A percentile compares a stretch with the other conserved stretches of the same genome.
These are phyloP conservation scores for Yamadazyma laniorum DNA, from an alignment of 805 yeast species.

Conservation along the genomic window DNA sequence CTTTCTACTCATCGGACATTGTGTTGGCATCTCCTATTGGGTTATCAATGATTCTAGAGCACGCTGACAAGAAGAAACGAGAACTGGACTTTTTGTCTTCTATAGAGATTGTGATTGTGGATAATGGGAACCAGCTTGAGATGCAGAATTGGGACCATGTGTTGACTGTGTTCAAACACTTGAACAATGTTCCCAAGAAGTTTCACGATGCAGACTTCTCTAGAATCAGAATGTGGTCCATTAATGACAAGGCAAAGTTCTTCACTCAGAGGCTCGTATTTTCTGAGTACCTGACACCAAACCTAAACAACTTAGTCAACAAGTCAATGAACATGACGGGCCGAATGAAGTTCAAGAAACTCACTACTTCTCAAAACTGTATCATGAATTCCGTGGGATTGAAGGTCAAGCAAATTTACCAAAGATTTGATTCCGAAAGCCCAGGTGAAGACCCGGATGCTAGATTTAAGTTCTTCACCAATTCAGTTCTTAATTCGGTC, in stretches of 20 bases:
- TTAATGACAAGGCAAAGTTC: constrained; percentile 72
- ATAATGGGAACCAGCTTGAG: constrained; percentile 80
- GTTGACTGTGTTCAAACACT: constrained; percentile 55
- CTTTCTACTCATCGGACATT: constrained; percentile 81
- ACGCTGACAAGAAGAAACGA: constrained; percentile 50
- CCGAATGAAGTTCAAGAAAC: constrained; percentile 53
- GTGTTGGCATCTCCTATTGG: constrained; percentile 93
- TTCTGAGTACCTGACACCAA: constrained; percentile 77
- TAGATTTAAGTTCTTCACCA: constrained; percentile 78
- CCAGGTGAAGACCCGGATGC: constrained; percentile 72
- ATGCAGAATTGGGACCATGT: constrained; percentile 95
- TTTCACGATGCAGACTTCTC: constrained; percentile 84
- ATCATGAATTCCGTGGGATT: constrained; percentile 65
- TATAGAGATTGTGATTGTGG: constrained; percentile 77
- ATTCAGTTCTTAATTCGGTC: constrained; percentile 71
- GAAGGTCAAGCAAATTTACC: constrained; percentile 65
- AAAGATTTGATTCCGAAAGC: constrained; percentile 57
- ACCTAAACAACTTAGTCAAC: constrained; percentile 60
- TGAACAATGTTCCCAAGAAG: constrained; percentile 75
- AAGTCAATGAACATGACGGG: constrained; percentile 59
- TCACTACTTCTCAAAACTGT: constrained; percentile 45
- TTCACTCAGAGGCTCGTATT: constrained; percentile 80
- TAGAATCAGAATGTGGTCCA: constrained; percentile 87
- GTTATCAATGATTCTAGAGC: constrained; percentile 68
- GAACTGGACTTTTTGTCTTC: constrained; percentile 85